phyloP scores from a whole-genome alignment of 176 grass and related monocot genomes.

The Oryza nivara region DNA sequence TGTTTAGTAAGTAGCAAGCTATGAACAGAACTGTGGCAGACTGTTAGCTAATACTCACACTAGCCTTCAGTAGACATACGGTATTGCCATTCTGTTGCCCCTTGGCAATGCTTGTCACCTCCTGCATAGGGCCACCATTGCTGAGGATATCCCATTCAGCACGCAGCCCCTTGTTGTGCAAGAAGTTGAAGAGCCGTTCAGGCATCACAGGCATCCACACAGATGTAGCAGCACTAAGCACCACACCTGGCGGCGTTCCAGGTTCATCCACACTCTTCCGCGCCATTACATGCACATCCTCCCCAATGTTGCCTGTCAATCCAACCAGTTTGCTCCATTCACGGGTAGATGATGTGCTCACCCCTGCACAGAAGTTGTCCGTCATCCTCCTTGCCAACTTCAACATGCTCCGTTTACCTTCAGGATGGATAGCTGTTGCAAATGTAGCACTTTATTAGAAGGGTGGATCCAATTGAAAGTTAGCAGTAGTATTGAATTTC shows the following conservation, averaged over 20 bases:
- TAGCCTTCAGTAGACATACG: constrained; percentile 75
- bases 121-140: constrained; percentile 85
- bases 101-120: constrained; percentile 80
- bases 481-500: not conserved
- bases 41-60: constrained; percentile 55
- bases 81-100: constrained; percentile 80
- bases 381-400: constrained; percentile 84
- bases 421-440: constrained; percentile 46
- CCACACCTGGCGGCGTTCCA: constrained; percentile 80
- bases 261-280: constrained; percentile 80
- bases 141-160: constrained; percentile 96
- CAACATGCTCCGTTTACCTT: constrained; percentile 85
- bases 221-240: constrained; percentile 85
- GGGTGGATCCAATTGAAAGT: not conserved
- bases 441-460: constrained; percentile 16
- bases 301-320: constrained; percentile 52
- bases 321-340: constrained; percentile 84
- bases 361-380: constrained; percentile 83
- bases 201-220: constrained; percentile 79
- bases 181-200: constrained; percentile 75
- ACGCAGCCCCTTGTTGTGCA: constrained; percentile 64
- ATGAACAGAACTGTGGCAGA: not conserved
- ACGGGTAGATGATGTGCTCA: constrained; percentile 72
- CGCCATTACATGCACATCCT: constrained; percentile 79
- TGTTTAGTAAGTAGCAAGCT: constrained; percentile 2